Base-by-base conservation (phyloP, 2,329 filamentous ascomycete species). In the Graphilbum ipis-grandicollis region DNA sequence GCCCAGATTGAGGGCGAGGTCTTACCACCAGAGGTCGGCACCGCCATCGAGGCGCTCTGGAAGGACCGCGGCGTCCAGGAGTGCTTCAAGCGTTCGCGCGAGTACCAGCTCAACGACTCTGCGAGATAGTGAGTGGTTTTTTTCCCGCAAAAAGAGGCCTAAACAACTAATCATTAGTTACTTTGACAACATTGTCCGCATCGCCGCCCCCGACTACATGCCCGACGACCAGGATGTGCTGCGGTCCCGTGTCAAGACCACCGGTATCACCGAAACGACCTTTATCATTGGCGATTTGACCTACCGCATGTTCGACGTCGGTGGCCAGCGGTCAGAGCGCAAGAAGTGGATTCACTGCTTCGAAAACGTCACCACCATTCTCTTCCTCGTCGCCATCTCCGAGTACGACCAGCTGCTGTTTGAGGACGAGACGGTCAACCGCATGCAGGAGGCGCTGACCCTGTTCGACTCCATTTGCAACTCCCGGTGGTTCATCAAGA, bases 311-410 rank as follows among this genome's bases (percentile, higher is more conserved):
- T 93, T 93, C 60, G 86, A 94, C 52, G 86, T 94, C 33, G 86
- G 86, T 69, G 88, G 86, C 46, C 86, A 93, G 61, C 75, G 86
- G 56, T 93, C 84, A 7, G 86, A 94, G 62, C 78, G 86, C 56
- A 94, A 94, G 79, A 94, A 94, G 74, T 94, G 86, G 86, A 94
- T 94, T 50, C 86, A 94, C 65, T 93, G 86, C 65, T 94, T 94
- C 60, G 86, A 94, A 65, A 93, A 94, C 51, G 86, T 94, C 52
- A 93, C 85, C 9, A 93, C 86, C 9, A 93, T 94, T 49, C 79
- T 94, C 29, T 94, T 94, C 75, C 65, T 93, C 39, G 88, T 94
- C 47, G 88, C 88, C 59, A 93, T 94, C 49, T 93, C 85, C 47
- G 86, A 93, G 59, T 94, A 94, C 65, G 86, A 94, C 56, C 86